phyloP scores from a whole-genome alignment of 1,284 basidiomycete genomes.

The Coniophora puteana region DNA sequence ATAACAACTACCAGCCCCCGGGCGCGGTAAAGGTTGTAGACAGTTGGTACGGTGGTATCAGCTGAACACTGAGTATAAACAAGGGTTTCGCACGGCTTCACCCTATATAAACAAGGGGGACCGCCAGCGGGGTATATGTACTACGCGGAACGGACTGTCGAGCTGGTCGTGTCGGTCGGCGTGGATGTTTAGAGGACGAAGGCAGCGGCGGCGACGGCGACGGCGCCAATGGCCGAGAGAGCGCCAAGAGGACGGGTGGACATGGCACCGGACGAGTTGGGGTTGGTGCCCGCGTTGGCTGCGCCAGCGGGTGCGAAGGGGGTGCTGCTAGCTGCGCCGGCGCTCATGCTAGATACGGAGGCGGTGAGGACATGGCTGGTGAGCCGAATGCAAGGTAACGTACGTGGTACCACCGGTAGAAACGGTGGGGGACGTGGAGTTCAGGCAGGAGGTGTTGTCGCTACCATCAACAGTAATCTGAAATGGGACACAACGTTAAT shows the following conservation, averaged over 20 bases:
- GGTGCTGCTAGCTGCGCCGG: slow-evolving; percentile 12
- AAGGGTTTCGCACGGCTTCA: too few species aligned
- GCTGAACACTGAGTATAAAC: slow-evolving; percentile 19
- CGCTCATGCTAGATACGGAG: slow-evolving; percentile 4
- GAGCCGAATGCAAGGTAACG: slow-evolving; percentile 8
- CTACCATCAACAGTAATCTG: slow-evolving; percentile 54
- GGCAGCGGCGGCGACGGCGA: slow-evolving; percentile 9
- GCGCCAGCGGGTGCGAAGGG: slow-evolving; percentile 39
- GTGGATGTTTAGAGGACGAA: slow-evolving; percentile 17
- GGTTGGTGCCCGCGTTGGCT: slow-evolving; percentile 48
- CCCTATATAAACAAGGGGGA: too few species aligned
- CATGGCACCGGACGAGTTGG: slow-evolving; percentile 23
- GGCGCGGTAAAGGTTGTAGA: not conserved
- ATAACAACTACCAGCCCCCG: slow-evolving; percentile 19
- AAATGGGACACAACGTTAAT: slow-evolving; percentile 5
- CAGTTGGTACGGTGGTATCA: slow-evolving; percentile 12
- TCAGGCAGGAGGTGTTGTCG: slow-evolving; percentile 47
- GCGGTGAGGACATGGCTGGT: slow-evolving; percentile 2
- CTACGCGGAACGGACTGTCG: slow-evolving; percentile 5
- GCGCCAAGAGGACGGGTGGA: slow-evolving; percentile 13
- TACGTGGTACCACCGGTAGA: slow-evolving; percentile 19
- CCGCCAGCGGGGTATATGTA: slow-evolving; percentile 15
- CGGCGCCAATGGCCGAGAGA: slow-evolving; percentile 15
- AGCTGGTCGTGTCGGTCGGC: slow-evolving; percentile 5
- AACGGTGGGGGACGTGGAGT: slow-evolving; percentile 11